Conservation (phyloP, 2,329 filamentous ascomycete species). For the Aspergillus neotritici region DNA sequence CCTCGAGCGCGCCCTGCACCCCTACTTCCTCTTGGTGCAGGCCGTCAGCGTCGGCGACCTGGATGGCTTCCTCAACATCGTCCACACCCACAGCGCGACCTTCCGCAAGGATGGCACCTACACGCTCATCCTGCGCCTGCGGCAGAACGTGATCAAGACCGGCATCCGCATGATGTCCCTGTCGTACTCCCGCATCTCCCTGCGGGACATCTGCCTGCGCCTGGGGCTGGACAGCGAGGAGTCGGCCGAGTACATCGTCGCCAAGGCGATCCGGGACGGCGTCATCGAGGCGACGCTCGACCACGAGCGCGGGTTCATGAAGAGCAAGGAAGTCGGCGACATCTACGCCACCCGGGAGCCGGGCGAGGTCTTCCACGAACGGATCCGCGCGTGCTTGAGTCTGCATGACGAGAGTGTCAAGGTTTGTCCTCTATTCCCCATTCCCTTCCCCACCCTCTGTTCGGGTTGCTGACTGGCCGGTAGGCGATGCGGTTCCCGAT, state of each 20-base stretch:
- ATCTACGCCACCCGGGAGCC: conserved; percentile 95
- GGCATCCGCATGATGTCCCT: conserved; percentile 99
- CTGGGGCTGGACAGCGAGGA: conserved; percentile 91
- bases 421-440: conserved; percentile 48
- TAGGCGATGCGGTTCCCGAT: conserved; percentile 98
- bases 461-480: background rate
- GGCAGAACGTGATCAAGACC: conserved; percentile 99
- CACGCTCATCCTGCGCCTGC: conserved; percentile 85
- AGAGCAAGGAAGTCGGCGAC: conserved; percentile 93
- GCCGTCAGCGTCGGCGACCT: conserved; percentile 95
- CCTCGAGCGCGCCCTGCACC: conserved; percentile 80
- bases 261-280: conserved; percentile 94
- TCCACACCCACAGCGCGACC: conserved; percentile 71
- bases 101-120: conserved; percentile 95
- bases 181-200: conserved; percentile 93
- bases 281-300: conserved; percentile 95
- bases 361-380: conserved; percentile 94
- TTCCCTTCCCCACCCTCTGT: background rate
- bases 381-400: conserved; percentile 83
- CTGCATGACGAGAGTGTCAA: conserved; percentile 98
- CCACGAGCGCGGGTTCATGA: conserved; percentile 94
- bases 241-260: conserved; percentile 97
- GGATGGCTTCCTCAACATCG: conserved; percentile 83
- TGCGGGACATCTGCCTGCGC: conserved; percentile 94
- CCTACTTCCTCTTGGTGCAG: conserved; percentile 90